Percentiles rank a stretch among this genome's conserved stretches.
phyloP scores from a whole-genome alignment of 257 asterid genomes.

The Marsdenia floribunda region DNA sequence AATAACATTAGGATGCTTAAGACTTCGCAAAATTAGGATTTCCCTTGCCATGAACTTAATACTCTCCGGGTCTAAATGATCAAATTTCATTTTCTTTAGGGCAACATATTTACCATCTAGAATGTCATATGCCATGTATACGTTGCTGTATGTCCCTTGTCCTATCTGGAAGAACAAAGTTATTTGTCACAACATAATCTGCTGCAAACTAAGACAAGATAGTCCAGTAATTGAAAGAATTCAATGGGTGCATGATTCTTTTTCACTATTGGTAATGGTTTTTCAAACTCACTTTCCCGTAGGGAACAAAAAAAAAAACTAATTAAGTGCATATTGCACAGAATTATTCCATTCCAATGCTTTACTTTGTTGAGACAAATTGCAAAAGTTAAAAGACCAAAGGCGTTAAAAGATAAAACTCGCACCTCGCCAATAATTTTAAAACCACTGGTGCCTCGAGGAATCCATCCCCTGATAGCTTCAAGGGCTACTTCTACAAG shows the following conservation, averaged over 20 bases:
- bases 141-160: slow-evolving; percentile 25
- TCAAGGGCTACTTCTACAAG: slow-evolving; percentile 60
- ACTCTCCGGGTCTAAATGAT: slow-evolving; percentile 20
- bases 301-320: too few species aligned
- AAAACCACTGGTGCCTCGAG: slow-evolving; percentile 46
- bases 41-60: slow-evolving; percentile 32
- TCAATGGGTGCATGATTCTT: too few species aligned
- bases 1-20: slow-evolving; percentile 29
- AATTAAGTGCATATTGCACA: too few species aligned
- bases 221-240: neutral
- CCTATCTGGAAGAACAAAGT: slow-evolving; percentile 24
- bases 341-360: neutral
- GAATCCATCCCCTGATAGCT: slow-evolving; percentile 64
- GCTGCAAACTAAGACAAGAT: neutral
- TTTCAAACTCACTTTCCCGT: too few species aligned
- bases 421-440: slow-evolving; percentile 52
- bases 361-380: too few species aligned
- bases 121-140: slow-evolving; percentile 26
- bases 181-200: neutral
- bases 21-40: slow-evolving; percentile 24
- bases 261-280: too few species aligned
- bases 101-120: slow-evolving; percentile 21
- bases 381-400: neutral
- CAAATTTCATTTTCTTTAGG: slow-evolving; percentile 23
- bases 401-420: neutral